Evolutionary conservation across 2,329 filamentous ascomycete genomes (phyloP).

Genomic region (Ophiobolus disseminans): DNA sequence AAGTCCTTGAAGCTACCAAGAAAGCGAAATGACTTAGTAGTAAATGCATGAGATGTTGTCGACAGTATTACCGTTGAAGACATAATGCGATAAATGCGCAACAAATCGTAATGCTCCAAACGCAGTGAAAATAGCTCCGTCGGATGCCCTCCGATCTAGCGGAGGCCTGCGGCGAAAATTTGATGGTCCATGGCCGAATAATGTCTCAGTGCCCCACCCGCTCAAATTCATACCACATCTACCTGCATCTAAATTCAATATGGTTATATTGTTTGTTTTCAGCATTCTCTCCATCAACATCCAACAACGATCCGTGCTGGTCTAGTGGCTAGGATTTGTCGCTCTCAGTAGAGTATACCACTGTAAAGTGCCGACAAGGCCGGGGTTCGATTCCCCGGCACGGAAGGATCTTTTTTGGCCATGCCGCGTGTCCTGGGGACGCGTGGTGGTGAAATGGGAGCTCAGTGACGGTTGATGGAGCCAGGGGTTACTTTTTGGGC

Average conservation of each 20-base stretch:
- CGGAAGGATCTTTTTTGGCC: constrained; percentile 30
- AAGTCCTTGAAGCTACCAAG: too few relatives aligned
- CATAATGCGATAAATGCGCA: background rate
- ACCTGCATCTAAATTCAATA: background rate
- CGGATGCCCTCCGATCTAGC: background rate
- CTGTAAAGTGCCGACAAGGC: constrained; percentile 41
- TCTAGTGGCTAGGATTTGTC: constrained; percentile 47
- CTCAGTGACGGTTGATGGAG: too few relatives aligned
- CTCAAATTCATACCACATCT: background rate
- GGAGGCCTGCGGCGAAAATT: background rate
- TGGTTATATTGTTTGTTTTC: background rate
- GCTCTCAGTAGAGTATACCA: constrained; percentile 39
- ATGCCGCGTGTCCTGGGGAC: too few relatives aligned
- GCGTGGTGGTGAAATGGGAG: too few relatives aligned
- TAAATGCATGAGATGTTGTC: too few relatives aligned
- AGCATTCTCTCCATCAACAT: constrained; percentile 15
- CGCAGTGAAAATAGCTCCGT: background rate
- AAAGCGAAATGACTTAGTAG: too few relatives aligned
- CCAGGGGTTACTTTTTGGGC: too few relatives aligned
- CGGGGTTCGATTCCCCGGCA: constrained; percentile 47
- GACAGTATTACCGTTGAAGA: too few relatives aligned
- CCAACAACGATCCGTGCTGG: constrained; percentile 15
- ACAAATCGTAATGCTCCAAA: background rate
- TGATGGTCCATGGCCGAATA: background rate
- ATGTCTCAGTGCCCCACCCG: constrained; percentile 3